Evolutionary conservation across 495 filamentous ascomycete genomes (phyloP).

Genomic region (Cercophora sp.): DNA sequence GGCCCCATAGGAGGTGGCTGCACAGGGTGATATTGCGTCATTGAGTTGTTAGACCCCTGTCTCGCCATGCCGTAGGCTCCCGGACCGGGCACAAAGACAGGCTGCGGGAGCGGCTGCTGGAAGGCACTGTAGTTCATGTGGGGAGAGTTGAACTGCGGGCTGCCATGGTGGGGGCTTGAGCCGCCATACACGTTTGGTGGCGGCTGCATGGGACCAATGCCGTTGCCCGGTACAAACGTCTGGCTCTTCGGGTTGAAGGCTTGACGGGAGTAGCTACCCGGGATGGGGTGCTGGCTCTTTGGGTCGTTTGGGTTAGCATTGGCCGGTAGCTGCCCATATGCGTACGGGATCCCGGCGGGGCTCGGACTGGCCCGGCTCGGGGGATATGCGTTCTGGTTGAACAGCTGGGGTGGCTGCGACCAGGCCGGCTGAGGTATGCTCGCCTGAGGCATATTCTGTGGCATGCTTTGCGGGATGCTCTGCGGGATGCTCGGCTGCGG

Average conservation of each 20-base stretch:
- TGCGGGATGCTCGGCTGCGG: slow-evolving; percentile 7
- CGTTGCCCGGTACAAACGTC: slow-evolving; percentile 70
- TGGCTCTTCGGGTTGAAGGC: slow-evolving; percentile 92
- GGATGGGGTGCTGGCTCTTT: slow-evolving; percentile 70
- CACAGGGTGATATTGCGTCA: slow-evolving; percentile 41
- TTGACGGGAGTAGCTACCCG: slow-evolving; percentile 75
- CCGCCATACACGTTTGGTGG: slow-evolving; percentile 28
- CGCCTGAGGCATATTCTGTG: slow-evolving; percentile 21
- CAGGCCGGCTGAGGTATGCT: slow-evolving; percentile 11
- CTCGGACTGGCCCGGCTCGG: slow-evolving; percentile 23
- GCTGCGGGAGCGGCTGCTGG: slow-evolving; percentile 38
- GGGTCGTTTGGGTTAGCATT: slow-evolving; percentile 62
- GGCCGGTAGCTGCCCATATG: slow-evolving; percentile 71
- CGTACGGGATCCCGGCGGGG: slow-evolving; percentile 55
- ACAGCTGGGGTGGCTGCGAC: slow-evolving; percentile 19
- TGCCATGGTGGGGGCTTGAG: slow-evolving; percentile 38
- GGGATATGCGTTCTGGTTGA: slow-evolving; percentile 28
- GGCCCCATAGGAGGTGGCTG: slow-evolving; percentile 18
- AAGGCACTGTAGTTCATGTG: slow-evolving; percentile 41
- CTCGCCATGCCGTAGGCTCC: slow-evolving; percentile 47
- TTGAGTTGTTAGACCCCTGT: slow-evolving; percentile 50
- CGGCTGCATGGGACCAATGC: slow-evolving; percentile 41
- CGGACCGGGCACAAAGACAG: slow-evolving; percentile 20
- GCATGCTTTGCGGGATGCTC: slow-evolving; percentile 22
- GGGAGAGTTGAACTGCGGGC: slow-evolving; percentile 43